Base-by-base conservation (phyloP, 805 yeast genomes). In the Teunomyces funiuensis region DNA sequence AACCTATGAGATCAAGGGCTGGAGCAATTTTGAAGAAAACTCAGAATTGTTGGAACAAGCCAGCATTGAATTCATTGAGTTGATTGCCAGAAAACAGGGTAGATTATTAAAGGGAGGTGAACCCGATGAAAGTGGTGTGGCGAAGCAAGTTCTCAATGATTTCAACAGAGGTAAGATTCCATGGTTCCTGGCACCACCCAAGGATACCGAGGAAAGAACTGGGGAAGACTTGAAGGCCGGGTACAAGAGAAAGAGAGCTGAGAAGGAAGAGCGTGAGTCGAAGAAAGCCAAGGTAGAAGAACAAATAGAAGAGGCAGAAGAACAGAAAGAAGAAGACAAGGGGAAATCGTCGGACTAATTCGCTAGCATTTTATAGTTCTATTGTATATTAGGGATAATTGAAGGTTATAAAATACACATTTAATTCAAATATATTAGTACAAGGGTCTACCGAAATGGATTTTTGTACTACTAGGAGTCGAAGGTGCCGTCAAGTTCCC, bases 161-260 rank as follows among this genome's bases (percentile, higher is more conserved):
- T 91, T 91, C 74, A 91, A 89, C 67, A 79, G 99, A 66, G 99
- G 99, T 47, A 88, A 88, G 58, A 91, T 91, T 41, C 99, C 99
- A 17, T 91, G 99, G 99, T 91, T 91, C 61, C 43, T 44, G 8
- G 88, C 88, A 23, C 82, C 93, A 19, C 99, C 99, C 20, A 97
- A 98, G 30, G 78, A 82, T 51, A 86, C 80, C 47, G 82, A 76
- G 40, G 77, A 63, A 17, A 73, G 77, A 61, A 71, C 72, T 20
- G 86, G 82, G 33, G 82, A 69, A 43, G 83, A 75, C 54, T 75
- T 74, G 57, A 75, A 74, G 60, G 79, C 78, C 2, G 67, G 66
- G 34, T 67, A 70, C 50, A 78, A 76, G 63, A 68, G 80, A 54
- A 74, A 73, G 64, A 66, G 82, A 50, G 75, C 72, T 11, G 79